Evolutionary conservation across 768 basidiomycete genomes (phyloP).

Genomic region (Tylopilus felleus): DNA sequence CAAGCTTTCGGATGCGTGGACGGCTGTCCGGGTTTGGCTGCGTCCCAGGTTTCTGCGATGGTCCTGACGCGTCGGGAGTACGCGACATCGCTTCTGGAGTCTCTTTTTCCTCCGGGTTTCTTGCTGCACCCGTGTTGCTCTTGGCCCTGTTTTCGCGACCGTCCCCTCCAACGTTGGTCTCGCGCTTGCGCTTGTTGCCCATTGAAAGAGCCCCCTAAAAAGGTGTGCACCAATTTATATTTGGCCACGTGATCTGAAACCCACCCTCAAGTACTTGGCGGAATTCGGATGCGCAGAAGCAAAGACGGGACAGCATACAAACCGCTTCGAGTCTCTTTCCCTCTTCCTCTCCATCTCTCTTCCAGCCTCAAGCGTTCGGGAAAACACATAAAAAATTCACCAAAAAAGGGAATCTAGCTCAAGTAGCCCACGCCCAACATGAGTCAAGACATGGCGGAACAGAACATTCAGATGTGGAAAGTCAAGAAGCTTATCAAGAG

Average conservation of each 20-base stretch:
- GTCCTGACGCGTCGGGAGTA: not conserved
- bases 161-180: not conserved
- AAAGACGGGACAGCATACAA: not conserved
- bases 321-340: slow-evolving; percentile 1
- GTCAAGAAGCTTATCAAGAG: slow-evolving; percentile 99
- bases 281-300: slow-evolving; percentile 11
- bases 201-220: not conserved
- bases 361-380: slow-evolving; percentile 18
- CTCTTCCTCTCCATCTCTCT: slow-evolving; percentile 20
- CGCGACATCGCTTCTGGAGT: not conserved
- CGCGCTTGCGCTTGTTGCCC: slow-evolving; percentile 25
- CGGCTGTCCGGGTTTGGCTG: slow-evolving; percentile 18
- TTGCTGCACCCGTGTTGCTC: not conserved
- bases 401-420: slow-evolving; percentile 10
- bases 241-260: slow-evolving; percentile 12
- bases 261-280: slow-evolving; percentile 24
- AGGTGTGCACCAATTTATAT: not conserved
- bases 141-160: slow-evolving; percentile 19
- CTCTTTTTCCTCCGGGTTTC: slow-evolving; percentile 2
- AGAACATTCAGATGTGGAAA: slow-evolving; percentile 98
- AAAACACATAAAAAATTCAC: slow-evolving; percentile 4
- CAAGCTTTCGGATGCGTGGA: slow-evolving; percentile 57
- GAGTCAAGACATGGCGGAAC: slow-evolving; percentile 85
- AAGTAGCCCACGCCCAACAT: slow-evolving; percentile 45
- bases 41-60: slow-evolving; percentile 1